Base-by-base conservation (phyloP, 441 rosid genomes). In the Populus hybrid region DNA sequence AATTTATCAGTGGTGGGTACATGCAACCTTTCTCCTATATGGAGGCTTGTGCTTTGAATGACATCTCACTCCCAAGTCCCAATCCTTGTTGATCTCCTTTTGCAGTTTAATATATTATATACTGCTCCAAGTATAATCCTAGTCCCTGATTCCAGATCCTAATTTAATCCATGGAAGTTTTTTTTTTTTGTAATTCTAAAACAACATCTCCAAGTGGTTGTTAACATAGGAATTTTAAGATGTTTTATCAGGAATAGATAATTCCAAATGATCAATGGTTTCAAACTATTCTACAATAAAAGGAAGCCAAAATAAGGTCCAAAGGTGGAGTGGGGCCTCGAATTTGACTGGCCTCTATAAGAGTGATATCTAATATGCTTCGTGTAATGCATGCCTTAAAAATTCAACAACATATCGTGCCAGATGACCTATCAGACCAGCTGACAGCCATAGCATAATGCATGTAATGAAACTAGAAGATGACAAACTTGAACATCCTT, bases 401-500 rank as follows among this genome's bases (percentile, higher is more conserved):
- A 53, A 14, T 68, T 5, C 9, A 32, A 30, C 38, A 35, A 14
- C 24, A 18, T 23, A 70, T 42, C 35, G 64, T 35, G 18, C 16
- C 46, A 69, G 32, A 36, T 69, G 40, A 70, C 64, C 38, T 10
- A 24, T 18, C 59, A 71, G 5, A 66, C 4, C 32, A 59, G 12
- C 50, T 21, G 68, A 24, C 67, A 53, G 18, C 19, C 57, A 19
- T 18, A 28, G 67, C 21, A 46, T 46, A 12, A 46, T 46, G 57
- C 57, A 46, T 14, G 57, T 46, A 46, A 14, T 46, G 12, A 46
- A 46, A 46, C 57, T 14, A 46, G 67, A 63, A 63, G 67, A 63
- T 23, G 28, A 63, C 24, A 59, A 34, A 67, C 28, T n/a, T 67
- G 73, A 64, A 79, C 9, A 21, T 61, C 74, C 74, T 63, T 34